These are phyloP conservation scores for Avicennia marina DNA, from an alignment of 257 asterid genomes.

Conservation along the genomic window DNA sequence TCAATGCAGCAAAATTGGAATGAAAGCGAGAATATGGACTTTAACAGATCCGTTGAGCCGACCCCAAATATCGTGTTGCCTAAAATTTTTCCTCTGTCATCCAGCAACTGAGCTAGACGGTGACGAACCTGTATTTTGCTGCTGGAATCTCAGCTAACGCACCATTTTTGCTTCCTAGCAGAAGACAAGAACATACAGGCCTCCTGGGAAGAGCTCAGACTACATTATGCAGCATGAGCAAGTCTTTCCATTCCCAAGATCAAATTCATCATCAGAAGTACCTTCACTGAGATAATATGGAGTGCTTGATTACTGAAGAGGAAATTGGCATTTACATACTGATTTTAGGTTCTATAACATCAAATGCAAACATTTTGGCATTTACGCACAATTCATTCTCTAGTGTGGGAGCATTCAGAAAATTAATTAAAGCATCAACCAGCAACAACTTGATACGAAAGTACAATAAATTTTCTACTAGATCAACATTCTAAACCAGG, in stretches of 20 bases:
- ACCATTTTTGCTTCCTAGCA: neutral
- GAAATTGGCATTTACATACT: no score
- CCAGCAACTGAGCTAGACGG: no score
- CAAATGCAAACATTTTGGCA: no score
- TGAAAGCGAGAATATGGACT: slow-evolving; percentile 17
- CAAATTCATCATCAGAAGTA: slow-evolving; percentile 76
- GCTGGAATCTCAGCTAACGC: slow-evolving; percentile 24
- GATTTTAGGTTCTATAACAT: no score
- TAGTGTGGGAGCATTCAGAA: no score
- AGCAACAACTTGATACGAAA: neutral
- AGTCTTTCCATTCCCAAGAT: slow-evolving; percentile 41
- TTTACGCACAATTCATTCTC: no score
- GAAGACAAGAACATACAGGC: slow-evolving; percentile 12
- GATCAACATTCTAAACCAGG: no score
- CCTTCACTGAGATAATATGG: slow-evolving; percentile 54
- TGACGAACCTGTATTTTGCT: no score
- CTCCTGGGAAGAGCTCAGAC: slow-evolving; percentile 13
- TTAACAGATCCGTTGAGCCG: slow-evolving; percentile 25
- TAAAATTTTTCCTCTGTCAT: neutral
- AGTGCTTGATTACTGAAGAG: slow-evolving; percentile 22
- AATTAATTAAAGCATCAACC: neutral
- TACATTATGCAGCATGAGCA: slow-evolving; percentile 90
- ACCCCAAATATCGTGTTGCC: slow-evolving; percentile 17
- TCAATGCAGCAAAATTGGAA: slow-evolving; percentile 35
- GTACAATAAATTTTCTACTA: no score